Base-by-base conservation (phyloP, 1,284 basidiomycete species). In the Cryptococcus deneoformans region DNA sequence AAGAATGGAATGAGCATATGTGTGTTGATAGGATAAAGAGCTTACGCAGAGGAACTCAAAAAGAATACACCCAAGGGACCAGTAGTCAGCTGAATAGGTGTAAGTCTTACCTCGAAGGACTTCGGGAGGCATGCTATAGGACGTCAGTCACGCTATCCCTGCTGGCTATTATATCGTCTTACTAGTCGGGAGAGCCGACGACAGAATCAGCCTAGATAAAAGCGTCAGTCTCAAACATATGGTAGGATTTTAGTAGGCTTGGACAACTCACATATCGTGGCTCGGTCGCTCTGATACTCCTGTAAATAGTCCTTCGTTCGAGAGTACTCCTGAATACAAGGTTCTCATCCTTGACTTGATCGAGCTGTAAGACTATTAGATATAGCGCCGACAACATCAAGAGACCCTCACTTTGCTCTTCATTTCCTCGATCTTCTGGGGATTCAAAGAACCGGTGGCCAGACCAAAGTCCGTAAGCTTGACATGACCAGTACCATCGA, bases 391-490 rank as follows among this genome's bases (percentile, higher is more conserved):
- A n/a, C 11, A 24, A 53, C 7, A 36, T 6, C 39, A 39, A 40
- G 11, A 16, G 5, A 29, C 40, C 5, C 9, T 54, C 61, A 90
- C 90, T 83, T 92, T 95, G 71, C 91, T 83, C 80, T 90, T 94
- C 63, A 99, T 82, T 6, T 91, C 92, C 71, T 99, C 94, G 66
- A 99, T 98, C 59, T 92, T 87, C 65, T 86, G 89, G 0, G 96
- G 96, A 76, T 95, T 98, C 56, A 99, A 81, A 0, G 94, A 91
- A 39, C 96, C 96, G 1, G 96, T 96, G 1, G 96, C 96, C 11
- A 99, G 83, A 49, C 96, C 96, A 76, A 99, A 99, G 78, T 99
- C 96, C 6, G 96, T 99, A 48, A 99, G 81, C 79, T 99, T 99
- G 76, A 99, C 95, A 75, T 99, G 96, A 1, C 96, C 96, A 8